Evolutionary conservation across 1,284 basidiomycete species (phyloP), one percentile per base, ranked within the genome.

Genomic region (Ustilago hordei): DNA sequence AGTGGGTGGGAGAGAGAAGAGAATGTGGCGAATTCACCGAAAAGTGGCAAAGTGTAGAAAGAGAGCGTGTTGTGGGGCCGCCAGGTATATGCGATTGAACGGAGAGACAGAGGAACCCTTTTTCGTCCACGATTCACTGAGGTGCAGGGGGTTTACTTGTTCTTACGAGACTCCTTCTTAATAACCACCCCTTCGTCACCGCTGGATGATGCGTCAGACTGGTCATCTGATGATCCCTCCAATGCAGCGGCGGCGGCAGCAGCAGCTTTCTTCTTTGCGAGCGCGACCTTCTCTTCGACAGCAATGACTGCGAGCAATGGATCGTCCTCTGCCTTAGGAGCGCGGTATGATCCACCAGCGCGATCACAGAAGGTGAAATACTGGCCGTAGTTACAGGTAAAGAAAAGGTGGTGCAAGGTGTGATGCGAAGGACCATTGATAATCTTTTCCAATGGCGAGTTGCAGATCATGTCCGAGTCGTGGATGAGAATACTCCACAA

Each of bases 371-470:
- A 95, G 53, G 95, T 98, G 87, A 99, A 98, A 89, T 98, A 99
- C 91, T 89, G 86, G 19, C 95, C 95, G 86, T 96, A 98, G 89
- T 98, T 98, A 84, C 93, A 93, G 32, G 93, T 97, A 87, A 97
- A 98, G 88, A 95, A 95, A 43, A 98, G 87, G 85, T 98, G 96
- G 86, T 98, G 95, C 52, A 98, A 89, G 0, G 95, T 98, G 87
- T 99, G 96, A 84, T 99, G 96, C 4, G 96, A 94, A 3, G 96
- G 97, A 13, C 95, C 95, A 87, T 99, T 99, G 88, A 99, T 96
- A 86, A 95, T 87, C 83, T 90, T 91, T 87, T 98, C 96, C 2
- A 97, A 89, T 8, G 92, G 89, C 85, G 94, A 92, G n/a, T 93
- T 95, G 54, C 93, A 93, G 86, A 98, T 92, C 95, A 99, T 98